Evolutionary conservation across 208 protist species (phyloP).

Genomic region (Trypanosoma melophagium): DNA sequence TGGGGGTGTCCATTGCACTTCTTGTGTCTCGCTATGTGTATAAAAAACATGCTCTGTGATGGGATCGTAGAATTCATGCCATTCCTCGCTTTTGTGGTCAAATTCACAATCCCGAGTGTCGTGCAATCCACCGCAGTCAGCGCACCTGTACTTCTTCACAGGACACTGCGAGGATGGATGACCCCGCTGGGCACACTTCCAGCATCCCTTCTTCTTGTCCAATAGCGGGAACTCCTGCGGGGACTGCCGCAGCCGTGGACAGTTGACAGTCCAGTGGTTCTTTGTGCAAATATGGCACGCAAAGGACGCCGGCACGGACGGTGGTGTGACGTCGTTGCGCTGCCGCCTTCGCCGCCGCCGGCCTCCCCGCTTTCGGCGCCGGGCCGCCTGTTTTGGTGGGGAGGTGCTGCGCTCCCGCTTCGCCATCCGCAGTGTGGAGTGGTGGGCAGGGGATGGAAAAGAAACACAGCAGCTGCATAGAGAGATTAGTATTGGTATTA

Average conservation of each 20-base stretch:
- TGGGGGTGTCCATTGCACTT: constrained; percentile 69
- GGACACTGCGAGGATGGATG: constrained; percentile 66
- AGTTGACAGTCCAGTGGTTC: constrained; percentile 83
- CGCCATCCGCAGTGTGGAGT: constrained; percentile 6
- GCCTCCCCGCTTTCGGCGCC: constrained; percentile 22
- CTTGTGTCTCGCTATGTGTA: constrained; percentile 52
- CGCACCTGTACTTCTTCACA: constrained; percentile 60
- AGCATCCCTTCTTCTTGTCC: constrained; percentile 60
- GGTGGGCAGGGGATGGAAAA: no score
- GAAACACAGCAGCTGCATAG: no score
- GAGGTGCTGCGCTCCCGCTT: constrained; percentile 29
- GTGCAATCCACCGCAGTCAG: constrained; percentile 84
- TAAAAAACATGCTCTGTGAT: constrained; percentile 70
- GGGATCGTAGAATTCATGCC: constrained; percentile 84
- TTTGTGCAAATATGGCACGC: constrained; percentile 80
- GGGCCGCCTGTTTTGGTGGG: constrained; percentile 20
- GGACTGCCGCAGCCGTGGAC: constrained; percentile 41
- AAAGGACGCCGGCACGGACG: constrained; percentile 43
- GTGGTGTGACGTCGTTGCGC: constrained; percentile 4
- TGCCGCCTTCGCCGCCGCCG: constrained; percentile 16
- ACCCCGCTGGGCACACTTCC: constrained; percentile 70
- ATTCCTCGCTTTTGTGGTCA: constrained; percentile 74
- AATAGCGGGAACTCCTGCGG: constrained; percentile 66
- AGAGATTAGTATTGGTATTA: no score
- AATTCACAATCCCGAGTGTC: constrained; percentile 77